These are phyloP conservation scores for Saraca asoca DNA, from an alignment of 331 rosid genomes.

Conservation along the genomic window DNA sequence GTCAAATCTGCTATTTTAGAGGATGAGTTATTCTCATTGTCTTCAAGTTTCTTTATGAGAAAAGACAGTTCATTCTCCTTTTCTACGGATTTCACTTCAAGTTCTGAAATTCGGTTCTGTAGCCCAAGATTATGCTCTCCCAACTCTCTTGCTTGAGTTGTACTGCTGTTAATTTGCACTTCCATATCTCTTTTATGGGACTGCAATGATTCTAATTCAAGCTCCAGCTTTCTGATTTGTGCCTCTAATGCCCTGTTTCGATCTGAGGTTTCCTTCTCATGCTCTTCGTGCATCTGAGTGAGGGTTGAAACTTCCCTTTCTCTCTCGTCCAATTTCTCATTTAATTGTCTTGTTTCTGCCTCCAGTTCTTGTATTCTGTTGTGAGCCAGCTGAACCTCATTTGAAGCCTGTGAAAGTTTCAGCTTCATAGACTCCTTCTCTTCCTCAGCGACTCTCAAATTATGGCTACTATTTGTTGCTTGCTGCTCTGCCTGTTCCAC, in stretches of 20 bases:
- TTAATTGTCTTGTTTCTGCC: conserved; percentile 49
- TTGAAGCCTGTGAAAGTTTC: conserved; percentile 54
- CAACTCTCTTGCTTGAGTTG: conserved; percentile 49
- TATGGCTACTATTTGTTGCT: conserved; percentile 45
- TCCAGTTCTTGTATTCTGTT: conserved; percentile 52
- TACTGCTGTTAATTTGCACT: conserved; percentile 45
- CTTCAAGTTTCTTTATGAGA: conserved; percentile 46
- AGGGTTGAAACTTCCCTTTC: conserved; percentile 56
- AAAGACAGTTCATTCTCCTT: conserved; percentile 35
- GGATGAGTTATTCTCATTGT: conserved; percentile 38
- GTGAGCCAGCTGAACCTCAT: conserved; percentile 57
- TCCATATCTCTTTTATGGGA: conserved; percentile 52
- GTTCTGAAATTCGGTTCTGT: conserved; percentile 46
- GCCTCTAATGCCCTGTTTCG: conserved; percentile 51
- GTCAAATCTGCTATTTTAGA: conserved; percentile 46
- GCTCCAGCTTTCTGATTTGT: conserved; percentile 45
- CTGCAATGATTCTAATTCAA: conserved; percentile 55
- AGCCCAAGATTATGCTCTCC: conserved; percentile 52
- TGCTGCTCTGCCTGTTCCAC: conserved; percentile 56
- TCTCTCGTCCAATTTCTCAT: conserved; percentile 54
- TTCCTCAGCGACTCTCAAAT: conserved; percentile 55
- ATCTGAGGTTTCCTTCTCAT: conserved; percentile 49
- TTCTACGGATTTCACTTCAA: conserved; percentile 38
- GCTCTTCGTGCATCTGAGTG: conserved; percentile 53
- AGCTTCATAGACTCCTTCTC: conserved; percentile 59